Conservation (phyloP, 2,329 filamentous ascomycete genomes). For the Alternaria sp. region DNA sequence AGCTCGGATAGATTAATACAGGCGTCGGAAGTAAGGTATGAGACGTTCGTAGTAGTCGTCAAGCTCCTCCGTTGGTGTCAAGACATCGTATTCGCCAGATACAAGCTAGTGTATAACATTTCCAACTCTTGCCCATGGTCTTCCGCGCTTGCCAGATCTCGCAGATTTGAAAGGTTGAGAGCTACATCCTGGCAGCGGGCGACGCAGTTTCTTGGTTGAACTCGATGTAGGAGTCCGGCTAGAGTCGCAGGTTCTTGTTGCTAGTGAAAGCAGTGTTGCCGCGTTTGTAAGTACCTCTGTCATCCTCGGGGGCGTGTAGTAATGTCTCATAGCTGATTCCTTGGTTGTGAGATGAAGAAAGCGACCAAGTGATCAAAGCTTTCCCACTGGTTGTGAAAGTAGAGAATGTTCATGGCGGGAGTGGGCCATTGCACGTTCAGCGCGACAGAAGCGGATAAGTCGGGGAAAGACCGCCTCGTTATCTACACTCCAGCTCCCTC, state of each 20-base stretch:
- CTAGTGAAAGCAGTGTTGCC: neutral
- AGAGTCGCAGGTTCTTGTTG: neutral
- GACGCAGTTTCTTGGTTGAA: neutral
- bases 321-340: neutral
- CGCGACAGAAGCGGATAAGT: neutral
- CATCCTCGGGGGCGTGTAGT: neutral
- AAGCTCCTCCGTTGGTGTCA: neutral
- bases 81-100: neutral
- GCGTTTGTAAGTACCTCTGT: neutral
- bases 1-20: neutral
- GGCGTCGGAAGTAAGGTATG: neutral
- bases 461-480: neutral
- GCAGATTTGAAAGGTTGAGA: neutral
- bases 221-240: neutral
- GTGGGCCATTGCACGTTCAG: neutral
- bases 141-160: neutral
- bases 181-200: neutral
- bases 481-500: neutral
- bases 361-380: neutral
- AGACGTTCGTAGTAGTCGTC: neutral
- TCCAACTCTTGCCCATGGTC: neutral
- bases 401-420: neutral
- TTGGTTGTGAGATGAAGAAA: neutral
- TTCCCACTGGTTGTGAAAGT: neutral
- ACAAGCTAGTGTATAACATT: neutral